Conservation (phyloP, 192 early-diverging fungal species). For the Backusella mclennaniae region DNA sequence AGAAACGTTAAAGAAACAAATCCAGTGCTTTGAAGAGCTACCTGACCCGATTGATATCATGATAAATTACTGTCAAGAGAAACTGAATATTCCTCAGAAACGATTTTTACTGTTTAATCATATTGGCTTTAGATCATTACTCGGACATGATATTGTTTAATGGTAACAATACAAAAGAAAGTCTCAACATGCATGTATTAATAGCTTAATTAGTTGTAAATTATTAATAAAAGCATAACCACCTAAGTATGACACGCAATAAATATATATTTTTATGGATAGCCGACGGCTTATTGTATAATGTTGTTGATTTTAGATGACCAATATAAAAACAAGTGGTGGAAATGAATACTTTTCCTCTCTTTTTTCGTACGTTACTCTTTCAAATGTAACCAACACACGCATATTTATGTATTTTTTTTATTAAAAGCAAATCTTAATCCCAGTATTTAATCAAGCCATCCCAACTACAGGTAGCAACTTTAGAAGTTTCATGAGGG, state of each 20-base stretch:
- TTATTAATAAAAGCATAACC: too few relatives aligned
- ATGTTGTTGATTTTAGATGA: too few relatives aligned
- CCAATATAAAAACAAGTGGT: neutral
- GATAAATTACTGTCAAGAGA: neutral
- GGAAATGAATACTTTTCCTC: neutral
- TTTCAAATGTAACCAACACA: neutral
- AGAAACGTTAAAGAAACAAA: neutral
- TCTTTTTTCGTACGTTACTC: too few relatives aligned
- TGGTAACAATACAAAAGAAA: neutral
- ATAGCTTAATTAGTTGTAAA: too few relatives aligned
- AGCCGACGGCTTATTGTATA: too few relatives aligned
- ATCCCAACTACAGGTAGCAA: constrained; percentile 96
- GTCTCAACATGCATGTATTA: neutral
- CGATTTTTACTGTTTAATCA: neutral
- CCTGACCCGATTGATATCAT: neutral
- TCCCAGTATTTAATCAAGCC: constrained; percentile 91
- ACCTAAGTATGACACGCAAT: neutral
- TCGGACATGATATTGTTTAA: neutral
- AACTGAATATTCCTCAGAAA: neutral
- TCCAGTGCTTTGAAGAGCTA: neutral
- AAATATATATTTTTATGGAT: too few relatives aligned
- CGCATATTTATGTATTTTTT: neutral
- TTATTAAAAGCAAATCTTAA: constrained; percentile 22
- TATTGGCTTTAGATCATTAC: neutral
- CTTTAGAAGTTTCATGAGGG: constrained; percentile 88